A percentile compares a stretch with the other conserved stretches of the same genome.
Conservation (phyloP, 352 stramenopile genomes). For the Pythium phragmiticola region DNA sequence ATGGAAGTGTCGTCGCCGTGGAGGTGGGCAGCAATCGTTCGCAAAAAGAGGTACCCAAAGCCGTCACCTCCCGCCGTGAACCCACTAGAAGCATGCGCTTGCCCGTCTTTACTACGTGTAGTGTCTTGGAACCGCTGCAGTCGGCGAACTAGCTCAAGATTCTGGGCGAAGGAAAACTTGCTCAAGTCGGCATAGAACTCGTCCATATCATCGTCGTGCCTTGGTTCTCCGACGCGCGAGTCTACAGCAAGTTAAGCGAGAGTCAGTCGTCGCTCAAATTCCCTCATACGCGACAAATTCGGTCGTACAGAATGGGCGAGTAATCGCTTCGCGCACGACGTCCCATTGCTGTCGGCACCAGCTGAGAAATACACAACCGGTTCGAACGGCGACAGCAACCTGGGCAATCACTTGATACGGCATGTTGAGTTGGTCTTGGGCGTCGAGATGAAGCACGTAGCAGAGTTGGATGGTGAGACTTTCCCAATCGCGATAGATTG, state of each 20-base stretch:
- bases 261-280: not conserved
- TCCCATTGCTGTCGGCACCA: conserved; percentile 66
- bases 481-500: conserved; percentile 84
- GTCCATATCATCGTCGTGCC: conserved; percentile 19
- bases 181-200: conserved; percentile 45
- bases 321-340: conserved; percentile 65
- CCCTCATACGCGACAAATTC: not conserved
- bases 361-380: conserved; percentile 68
- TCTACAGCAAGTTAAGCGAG: conserved; percentile 20
- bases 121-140: conserved; percentile 24
- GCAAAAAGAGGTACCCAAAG: conserved; percentile 61
- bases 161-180: conserved; percentile 61
- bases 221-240: conserved; percentile 22
- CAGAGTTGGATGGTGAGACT: conserved; percentile 79
- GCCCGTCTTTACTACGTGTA: not conserved
- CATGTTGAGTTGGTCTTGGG: conserved; percentile 54
- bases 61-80: conserved; percentile 31
- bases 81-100: not conserved
- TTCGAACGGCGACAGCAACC: conserved; percentile 67
- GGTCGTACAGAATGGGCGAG: conserved; percentile 54
- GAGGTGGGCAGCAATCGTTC: conserved; percentile 25
- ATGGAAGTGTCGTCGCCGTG: conserved; percentile 18
- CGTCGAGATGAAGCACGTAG: conserved; percentile 69
- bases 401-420: conserved; percentile 50
- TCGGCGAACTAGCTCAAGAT: conserved; percentile 48